Base-by-base conservation (phyloP, 2,329 filamentous ascomycete species). In the Aspergillus oerlinghausenensis region DNA sequence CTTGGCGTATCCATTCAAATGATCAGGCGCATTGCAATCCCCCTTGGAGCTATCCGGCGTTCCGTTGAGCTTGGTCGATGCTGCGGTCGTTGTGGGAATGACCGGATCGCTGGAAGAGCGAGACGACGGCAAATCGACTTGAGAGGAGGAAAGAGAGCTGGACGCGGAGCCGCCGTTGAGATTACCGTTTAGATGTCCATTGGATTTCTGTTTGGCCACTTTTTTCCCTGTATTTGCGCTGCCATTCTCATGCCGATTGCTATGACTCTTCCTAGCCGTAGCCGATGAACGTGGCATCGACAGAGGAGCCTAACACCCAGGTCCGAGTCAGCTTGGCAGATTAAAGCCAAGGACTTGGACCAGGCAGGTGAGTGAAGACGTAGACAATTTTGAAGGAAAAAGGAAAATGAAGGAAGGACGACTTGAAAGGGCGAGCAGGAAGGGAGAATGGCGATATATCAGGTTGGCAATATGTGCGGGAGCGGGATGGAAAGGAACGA, bases 221-320 rank as follows among this genome's bases (percentile, higher is more conserved):
- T 87, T 86, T 80, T 87, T 90, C 65, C 87, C 88, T 52, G 88
- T 85, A 69, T 87, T 87, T 82, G 92, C 88, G 74, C 91, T 82
- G 71, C 90, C 91, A 87, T 90, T 92, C 78, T 96, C 92, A 78
- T 95, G 88, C 75, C 88, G 86, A 70, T 81, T 84, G 77, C 88
- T 88, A 79, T 86, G 82, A 78, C 80, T 88, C 73, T 79, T 79
- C 70, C 77, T 77, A 72, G 75, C 73, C 68, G 77, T 74, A 69
- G 71, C 71, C 63, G 71, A 73, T 74, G 74, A 75, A 71, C 76
- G 77, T 75, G 77, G 76, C 78, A 80, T 79, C 73, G 77, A 75
- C 72, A 67, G 77, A 71, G 67, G 69, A 66, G 70, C 69, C 71
- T 65, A 65, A 71, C 66, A 70, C 67, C 72, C 69, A 73, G 72